Evolutionary conservation across 805 yeast species (phyloP).

Genomic region (Candida ovalis): DNA sequence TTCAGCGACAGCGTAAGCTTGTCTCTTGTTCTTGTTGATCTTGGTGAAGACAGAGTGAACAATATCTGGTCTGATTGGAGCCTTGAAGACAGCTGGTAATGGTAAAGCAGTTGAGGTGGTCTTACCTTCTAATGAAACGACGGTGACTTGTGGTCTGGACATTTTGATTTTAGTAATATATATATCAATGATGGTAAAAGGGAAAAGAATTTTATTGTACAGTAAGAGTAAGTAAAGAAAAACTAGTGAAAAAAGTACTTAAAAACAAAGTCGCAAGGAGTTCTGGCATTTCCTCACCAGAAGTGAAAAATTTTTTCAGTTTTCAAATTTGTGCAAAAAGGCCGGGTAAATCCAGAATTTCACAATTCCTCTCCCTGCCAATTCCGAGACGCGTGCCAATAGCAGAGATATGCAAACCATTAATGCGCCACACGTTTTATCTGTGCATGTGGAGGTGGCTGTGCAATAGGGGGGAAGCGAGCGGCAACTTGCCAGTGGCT

Average conservation of each 20-base stretch:
- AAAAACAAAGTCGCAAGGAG: too few relatives aligned
- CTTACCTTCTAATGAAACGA: conserved; percentile 80
- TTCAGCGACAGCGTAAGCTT: conserved; percentile 99
- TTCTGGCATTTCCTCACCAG: background rate
- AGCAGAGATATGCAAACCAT: background rate
- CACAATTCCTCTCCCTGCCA: too few relatives aligned
- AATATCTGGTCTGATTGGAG: conserved; percentile 99
- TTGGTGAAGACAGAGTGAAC: conserved; percentile 98
- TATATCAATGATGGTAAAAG: conserved; percentile 3
- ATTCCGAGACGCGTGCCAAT: background rate
- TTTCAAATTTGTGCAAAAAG: background rate
- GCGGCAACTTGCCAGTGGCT: background rate
- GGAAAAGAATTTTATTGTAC: background rate
- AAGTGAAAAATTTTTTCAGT: background rate
- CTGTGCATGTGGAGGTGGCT: background rate
- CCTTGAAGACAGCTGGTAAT: conserved; percentile 98
- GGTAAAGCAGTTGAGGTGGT: conserved; percentile 80
- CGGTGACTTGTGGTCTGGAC: conserved; percentile 95
- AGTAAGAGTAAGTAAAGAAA: background rate
- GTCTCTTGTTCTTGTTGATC: conserved; percentile 99
- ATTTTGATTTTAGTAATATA: conserved; percentile 16
- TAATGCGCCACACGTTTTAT: background rate
- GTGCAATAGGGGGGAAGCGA: too few relatives aligned
- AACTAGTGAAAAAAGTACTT: background rate
- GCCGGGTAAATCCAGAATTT: background rate